Conservation (phyloP, 140 eudicot species). For the Senecio squalidus region DNA sequence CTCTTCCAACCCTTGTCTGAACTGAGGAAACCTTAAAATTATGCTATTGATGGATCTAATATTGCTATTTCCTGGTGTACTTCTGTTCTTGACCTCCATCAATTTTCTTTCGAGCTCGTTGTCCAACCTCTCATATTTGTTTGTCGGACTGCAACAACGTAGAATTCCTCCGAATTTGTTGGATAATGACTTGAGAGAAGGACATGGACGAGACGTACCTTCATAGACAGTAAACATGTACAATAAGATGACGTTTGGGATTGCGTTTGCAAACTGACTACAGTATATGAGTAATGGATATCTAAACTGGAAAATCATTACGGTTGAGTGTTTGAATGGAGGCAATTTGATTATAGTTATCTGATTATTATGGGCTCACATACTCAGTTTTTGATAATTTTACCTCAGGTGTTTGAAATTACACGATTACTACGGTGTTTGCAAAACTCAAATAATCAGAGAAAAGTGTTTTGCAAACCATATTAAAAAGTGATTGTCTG, state of each 20-base stretch:
- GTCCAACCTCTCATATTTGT: constrained; percentile 51
- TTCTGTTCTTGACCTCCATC: constrained; percentile 43
- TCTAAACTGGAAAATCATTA: no score
- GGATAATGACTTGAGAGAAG: constrained; percentile 37
- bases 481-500: no score
- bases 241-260: no score
- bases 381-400: no score
- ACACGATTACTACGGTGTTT: no score
- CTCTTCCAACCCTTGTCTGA: constrained; percentile 48
- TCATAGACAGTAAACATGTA: constrained; percentile 1
- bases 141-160: constrained; percentile 33
- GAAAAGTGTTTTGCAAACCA: no score
- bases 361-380: no score
- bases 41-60: constrained; percentile 57
- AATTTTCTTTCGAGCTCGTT: constrained; percentile 52
- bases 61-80: constrained; percentile 18
- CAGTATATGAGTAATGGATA: no score
- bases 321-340: no score
- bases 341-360: no score
- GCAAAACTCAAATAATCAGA: no score
- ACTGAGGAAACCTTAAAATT: constrained; percentile 59
- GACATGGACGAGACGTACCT: constrained; percentile 31
- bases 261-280: neutral
- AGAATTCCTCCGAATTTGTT: constrained; percentile 36
- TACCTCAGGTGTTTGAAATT: no score